Evolutionary conservation across 805 yeast species (phyloP).

Genomic region (Metschnikowia baotianmanensis): DNA sequence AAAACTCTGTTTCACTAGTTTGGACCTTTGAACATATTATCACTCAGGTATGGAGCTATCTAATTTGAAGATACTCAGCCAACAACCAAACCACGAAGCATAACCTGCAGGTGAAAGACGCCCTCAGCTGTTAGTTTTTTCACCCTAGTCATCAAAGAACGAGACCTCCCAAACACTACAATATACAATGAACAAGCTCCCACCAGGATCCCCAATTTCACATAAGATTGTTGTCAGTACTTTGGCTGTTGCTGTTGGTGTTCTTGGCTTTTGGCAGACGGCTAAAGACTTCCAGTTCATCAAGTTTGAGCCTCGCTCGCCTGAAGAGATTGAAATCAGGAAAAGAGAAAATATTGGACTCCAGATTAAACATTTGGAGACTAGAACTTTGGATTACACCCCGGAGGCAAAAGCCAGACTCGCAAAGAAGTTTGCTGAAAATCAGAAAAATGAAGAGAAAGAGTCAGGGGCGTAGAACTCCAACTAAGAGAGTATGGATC

Average conservation of each 20-base stretch:
- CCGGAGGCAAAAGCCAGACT: slow-evolving; percentile 43
- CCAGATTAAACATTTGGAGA: slow-evolving; percentile 29
- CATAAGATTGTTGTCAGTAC: slow-evolving; percentile 38
- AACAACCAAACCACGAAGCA: too few relatives aligned
- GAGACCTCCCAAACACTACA: too few relatives aligned
- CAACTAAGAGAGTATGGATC: too few relatives aligned
- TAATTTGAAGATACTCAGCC: too few relatives aligned
- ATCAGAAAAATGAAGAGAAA: slow-evolving; percentile 1
- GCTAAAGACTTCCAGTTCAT: slow-evolving; percentile 41
- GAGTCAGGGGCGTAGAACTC: not conserved
- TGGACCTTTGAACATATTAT: too few relatives aligned
- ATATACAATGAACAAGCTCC: slow-evolving; percentile 19
- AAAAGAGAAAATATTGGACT: slow-evolving; percentile 32
- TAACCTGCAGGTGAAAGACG: too few relatives aligned
- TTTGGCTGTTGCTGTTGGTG: slow-evolving; percentile 34
- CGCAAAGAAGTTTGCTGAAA: slow-evolving; percentile 5
- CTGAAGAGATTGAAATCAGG: slow-evolving; percentile 39
- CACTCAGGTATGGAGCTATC: too few relatives aligned
- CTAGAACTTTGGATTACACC: slow-evolving; percentile 39
- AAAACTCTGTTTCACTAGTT: not conserved
- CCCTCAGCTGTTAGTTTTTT: too few relatives aligned
- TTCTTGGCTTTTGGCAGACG: slow-evolving; percentile 31
- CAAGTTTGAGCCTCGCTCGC: slow-evolving; percentile 37
- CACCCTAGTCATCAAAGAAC: too few relatives aligned
- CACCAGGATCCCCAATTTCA: slow-evolving; percentile 34